A percentile compares a stretch with the other conserved stretches of the same genome.
phyloP scores from a whole-genome alignment of 2,329 filamentous ascomycete genomes.

The Biscogniauxia sp. region DNA sequence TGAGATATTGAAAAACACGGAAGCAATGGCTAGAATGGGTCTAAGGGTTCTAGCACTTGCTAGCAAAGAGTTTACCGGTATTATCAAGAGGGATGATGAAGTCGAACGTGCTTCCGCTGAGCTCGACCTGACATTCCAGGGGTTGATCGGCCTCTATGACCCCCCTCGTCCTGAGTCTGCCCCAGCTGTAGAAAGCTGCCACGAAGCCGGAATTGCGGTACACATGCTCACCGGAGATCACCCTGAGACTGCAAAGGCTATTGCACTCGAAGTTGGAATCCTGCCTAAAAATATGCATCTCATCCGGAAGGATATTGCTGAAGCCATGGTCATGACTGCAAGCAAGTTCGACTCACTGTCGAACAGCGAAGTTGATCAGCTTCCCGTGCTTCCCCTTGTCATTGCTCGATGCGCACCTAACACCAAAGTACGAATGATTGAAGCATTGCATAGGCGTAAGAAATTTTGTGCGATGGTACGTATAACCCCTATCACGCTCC shows the following conservation, averaged over 20 bases:
- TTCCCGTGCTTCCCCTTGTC: slow-evolving; percentile 65
- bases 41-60: slow-evolving; percentile 68
- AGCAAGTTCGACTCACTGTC: slow-evolving; percentile 61
- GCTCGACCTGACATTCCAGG: slow-evolving; percentile 60
- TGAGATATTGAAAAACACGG: slow-evolving; percentile 60
- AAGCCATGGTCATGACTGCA: slow-evolving; percentile 63
- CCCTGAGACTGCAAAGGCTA: slow-evolving; percentile 60
- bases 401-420: slow-evolving; percentile 67
- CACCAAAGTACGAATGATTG: slow-evolving; percentile 74
- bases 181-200: slow-evolving; percentile 56
- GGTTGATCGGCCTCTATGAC: slow-evolving; percentile 69
- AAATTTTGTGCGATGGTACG: slow-evolving; percentile 64
- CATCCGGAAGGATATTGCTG: slow-evolving; percentile 51
- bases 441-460: slow-evolving; percentile 64
- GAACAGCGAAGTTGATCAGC: slow-evolving; percentile 61
- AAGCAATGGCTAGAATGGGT: slow-evolving; percentile 53
- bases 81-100: slow-evolving; percentile 42
- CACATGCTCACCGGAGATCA: slow-evolving; percentile 70
- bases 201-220: slow-evolving; percentile 61
- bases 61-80: slow-evolving; percentile 40
- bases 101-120: slow-evolving; percentile 55
- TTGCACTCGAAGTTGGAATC: slow-evolving; percentile 62
- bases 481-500: slow-evolving; percentile 34
- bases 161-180: slow-evolving; percentile 68
- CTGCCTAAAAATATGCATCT: slow-evolving; percentile 57